Base-by-base conservation (phyloP, 768 basidiomycete species). In the Nidularia sp. region DNA sequence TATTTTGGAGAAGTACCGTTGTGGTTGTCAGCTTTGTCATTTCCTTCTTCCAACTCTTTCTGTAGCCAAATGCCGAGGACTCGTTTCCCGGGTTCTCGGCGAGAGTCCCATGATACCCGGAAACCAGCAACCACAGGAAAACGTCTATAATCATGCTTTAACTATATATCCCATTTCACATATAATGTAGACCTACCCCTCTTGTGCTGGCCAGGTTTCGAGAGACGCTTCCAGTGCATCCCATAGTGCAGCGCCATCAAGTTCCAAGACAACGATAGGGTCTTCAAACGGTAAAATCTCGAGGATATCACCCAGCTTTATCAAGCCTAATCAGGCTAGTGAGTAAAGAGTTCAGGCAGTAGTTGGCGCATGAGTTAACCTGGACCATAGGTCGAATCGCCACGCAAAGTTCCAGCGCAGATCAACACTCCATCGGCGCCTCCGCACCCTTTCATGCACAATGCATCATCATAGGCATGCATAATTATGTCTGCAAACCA, bases 271-370 rank as follows among this genome's bases (percentile, higher is more conserved):
- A 4, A 97, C 79, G 12, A 87, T 72, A 2, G 92, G 86, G 59
- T 96, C 93, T 51, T 89, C 86, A 54, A 93, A 96, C 0, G 93
- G 93, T 31, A 96, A 67, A 15, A 95, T 93, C 62, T 94, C 93
- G 36, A 94, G 62, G 50, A 95, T 86, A 62, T 97, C 86, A 0
- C 93, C 92, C 1, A 97, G 73, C 3, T 86, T 93, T 48, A 97
- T 71, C 32, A 77, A 64, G 0, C 93, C 89, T 88, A 25, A 25
- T 25, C 25, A 25, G 25, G 25, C 25, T 25, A 25, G 25, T 25
- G 25, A 25, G 25, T 25, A 25, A 25, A 25, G 25, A 25, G 3
- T 25, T 25, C 25, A 25, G 25, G 25, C 25, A 25, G 25, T 25
- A 25, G 25, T 25, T 25, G 25, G 25, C 25, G 25, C 3, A 25